Conservation (phyloP, 768 basidiomycete genomes). For the Bullera alba region DNA sequence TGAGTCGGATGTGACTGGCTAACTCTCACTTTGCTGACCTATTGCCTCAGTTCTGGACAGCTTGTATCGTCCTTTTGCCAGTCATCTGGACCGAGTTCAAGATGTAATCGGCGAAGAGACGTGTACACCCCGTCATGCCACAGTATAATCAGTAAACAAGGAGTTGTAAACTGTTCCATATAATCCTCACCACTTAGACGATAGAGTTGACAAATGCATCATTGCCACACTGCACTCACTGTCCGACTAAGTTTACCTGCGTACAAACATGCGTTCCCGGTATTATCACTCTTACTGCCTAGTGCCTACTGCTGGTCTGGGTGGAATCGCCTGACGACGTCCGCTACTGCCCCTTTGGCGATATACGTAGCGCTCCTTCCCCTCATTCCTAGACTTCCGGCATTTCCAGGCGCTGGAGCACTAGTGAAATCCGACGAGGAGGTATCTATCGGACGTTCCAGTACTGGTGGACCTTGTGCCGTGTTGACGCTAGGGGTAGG, state of each 20-base stretch:
- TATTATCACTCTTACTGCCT: no score
- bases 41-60: slow-evolving; percentile 73
- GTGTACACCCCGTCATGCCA: no score
- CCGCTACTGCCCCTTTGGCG: slow-evolving; percentile 46
- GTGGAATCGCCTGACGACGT: slow-evolving; percentile 44
- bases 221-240: no score
- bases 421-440: not conserved
- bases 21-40: slow-evolving; percentile 23
- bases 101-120: slow-evolving; percentile 15
- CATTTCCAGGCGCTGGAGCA: not conserved
- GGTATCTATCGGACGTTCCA: not conserved
- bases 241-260: no score
- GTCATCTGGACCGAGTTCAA: slow-evolving; percentile 76
- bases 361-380: slow-evolving; percentile 45
- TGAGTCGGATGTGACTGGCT: slow-evolving; percentile 45
- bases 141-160: no score
- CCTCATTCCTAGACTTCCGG: slow-evolving; percentile 6
- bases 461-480: slow-evolving; percentile 4
- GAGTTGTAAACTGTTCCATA: no score
- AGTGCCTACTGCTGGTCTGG: slow-evolving; percentile 7
- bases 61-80: slow-evolving; percentile 80
- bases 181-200: no score
- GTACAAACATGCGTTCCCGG: no score
- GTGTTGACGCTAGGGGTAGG: not conserved
- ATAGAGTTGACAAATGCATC: no score